Evolutionary conservation across 345 rosid genomes (phyloP).

Genomic region (Iberis pinnata): DNA sequence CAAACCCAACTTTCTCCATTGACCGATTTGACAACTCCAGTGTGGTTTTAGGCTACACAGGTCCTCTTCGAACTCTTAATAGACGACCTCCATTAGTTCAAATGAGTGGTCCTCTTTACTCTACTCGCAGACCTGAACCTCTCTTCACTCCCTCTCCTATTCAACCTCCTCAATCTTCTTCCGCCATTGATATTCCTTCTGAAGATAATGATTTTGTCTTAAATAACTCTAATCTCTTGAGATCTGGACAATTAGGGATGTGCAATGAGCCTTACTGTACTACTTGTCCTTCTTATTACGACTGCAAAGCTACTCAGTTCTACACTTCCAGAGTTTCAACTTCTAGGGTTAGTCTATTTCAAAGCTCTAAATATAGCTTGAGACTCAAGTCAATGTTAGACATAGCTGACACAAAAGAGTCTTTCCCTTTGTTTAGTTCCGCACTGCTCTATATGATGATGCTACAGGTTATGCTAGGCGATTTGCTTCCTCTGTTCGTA

Average conservation of each 20-base stretch:
- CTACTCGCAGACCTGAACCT: slow-evolving; percentile 33
- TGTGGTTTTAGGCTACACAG: slow-evolving; percentile 59
- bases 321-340: slow-evolving; percentile 40
- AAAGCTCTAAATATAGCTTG: background rate
- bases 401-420: slow-evolving; percentile 12
- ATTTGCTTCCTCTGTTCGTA: slow-evolving; percentile 30
- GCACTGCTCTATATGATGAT: slow-evolving; percentile 60
- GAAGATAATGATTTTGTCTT: slow-evolving; percentile 33
- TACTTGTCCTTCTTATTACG: slow-evolving; percentile 68
- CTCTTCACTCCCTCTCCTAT: background rate
- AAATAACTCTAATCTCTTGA: slow-evolving; percentile 59
- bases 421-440: slow-evolving; percentile 40
- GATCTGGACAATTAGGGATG: slow-evolving; percentile 81
- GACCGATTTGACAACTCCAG: slow-evolving; percentile 43
- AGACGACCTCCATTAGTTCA: slow-evolving; percentile 39
- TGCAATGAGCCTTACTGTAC: slow-evolving; percentile 94
- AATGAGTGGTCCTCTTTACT: slow-evolving; percentile 64
- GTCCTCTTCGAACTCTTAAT: slow-evolving; percentile 69
- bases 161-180: slow-evolving; percentile 27
- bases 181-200: slow-evolving; percentile 9
- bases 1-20: slow-evolving; percentile 39
- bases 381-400: background rate
- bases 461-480: slow-evolving; percentile 80
- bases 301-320: slow-evolving; percentile 32
- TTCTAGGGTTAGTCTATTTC: slow-evolving; percentile 39